Conservation (phyloP, 305 asterid species). For the Solanum hybrid region DNA sequence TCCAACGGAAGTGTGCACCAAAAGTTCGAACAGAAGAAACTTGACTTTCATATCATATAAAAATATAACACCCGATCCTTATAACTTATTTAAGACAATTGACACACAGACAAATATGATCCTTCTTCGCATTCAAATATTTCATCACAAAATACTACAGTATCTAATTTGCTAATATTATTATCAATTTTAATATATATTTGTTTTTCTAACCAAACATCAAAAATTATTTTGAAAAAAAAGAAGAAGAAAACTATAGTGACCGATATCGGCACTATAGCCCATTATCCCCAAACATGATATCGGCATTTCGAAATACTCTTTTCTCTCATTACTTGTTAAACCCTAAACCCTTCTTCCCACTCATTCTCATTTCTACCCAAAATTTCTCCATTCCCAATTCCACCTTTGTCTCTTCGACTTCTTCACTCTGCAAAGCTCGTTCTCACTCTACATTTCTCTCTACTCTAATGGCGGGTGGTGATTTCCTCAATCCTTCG, state of each 20-base stretch:
- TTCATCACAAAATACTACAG: no score
- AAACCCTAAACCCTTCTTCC: constrained; percentile 39
- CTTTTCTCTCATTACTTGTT: constrained; percentile 26
- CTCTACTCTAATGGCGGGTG: constrained; percentile 36
- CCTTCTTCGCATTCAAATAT: background rate
- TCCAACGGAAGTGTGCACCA: background rate
- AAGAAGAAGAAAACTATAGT: background rate
- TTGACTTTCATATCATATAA: no score
- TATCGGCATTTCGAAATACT: constrained; percentile 29
- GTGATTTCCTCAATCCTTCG: constrained; percentile 18
- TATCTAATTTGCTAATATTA: background rate
- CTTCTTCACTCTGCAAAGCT: background rate
- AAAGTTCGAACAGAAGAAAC: background rate
- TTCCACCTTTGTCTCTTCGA: background rate
- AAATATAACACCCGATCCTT: no score
- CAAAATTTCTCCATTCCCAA: constrained; percentile 6
- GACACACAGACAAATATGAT: no score
- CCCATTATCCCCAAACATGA: constrained; percentile 19
- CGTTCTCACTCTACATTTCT: constrained; percentile 8
- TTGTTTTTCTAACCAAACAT: background rate
- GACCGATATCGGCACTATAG: no score
- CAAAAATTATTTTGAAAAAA: no score
- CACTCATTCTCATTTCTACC: constrained; percentile 18
- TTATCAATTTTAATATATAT: no score
- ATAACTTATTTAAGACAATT: background rate